phyloP scores from a whole-genome alignment of 1,139 yeast species.

The Pichia terricola region DNA sequence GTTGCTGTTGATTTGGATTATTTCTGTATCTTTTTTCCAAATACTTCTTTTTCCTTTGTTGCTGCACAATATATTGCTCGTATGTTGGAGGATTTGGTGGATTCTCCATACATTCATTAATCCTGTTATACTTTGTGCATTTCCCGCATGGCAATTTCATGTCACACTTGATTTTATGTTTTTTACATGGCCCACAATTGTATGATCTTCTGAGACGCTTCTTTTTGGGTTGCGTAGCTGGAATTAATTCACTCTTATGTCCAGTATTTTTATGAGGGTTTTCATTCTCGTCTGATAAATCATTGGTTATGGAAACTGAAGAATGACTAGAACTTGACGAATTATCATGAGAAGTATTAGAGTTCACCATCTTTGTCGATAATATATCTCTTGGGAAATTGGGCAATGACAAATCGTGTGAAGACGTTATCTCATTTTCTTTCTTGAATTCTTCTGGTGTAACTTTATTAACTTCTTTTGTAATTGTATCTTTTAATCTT shows the following conservation, averaged over 20 bases:
- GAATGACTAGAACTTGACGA: too few species aligned
- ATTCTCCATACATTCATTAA: conserved; percentile 27
- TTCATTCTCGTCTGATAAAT: too few species aligned
- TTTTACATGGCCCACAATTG: conserved; percentile 49
- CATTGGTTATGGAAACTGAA: too few species aligned
- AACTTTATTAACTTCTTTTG: too few species aligned
- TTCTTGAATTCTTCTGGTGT: background rate
- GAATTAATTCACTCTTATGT: background rate
- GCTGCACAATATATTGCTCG: conserved; percentile 16
- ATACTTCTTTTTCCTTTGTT: conserved; percentile 13
- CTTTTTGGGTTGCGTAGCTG: background rate
- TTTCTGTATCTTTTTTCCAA: conserved; percentile 3
- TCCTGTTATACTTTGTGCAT: conserved; percentile 36
- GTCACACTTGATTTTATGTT: conserved; percentile 45
- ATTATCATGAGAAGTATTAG: too few species aligned
- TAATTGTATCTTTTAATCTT: too few species aligned
- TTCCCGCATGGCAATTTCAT: conserved; percentile 40
- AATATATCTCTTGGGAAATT: background rate
- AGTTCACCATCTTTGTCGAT: background rate
- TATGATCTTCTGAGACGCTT: conserved; percentile 37
- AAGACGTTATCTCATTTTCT: background rate
- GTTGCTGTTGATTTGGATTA: background rate
- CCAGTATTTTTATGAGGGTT: background rate
- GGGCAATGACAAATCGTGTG: background rate
- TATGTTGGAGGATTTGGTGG: conserved; percentile 42